phyloP scores from a whole-genome alignment of 2,329 filamentous ascomycete species.

The Cladosporium sp. region DNA sequence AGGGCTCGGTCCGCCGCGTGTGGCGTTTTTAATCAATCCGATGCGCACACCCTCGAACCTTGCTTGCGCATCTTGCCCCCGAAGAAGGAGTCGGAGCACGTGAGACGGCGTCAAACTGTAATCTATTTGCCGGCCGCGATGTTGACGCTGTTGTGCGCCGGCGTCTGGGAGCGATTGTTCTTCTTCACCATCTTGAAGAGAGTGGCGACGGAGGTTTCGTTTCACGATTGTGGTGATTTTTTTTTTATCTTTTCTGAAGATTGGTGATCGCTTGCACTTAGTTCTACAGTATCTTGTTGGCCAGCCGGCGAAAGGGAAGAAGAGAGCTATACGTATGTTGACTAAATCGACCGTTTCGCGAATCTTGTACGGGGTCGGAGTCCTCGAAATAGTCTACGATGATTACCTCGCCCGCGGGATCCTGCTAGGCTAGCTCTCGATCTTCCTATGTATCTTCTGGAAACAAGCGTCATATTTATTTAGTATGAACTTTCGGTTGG shows the following conservation, averaged over 20 bases:
- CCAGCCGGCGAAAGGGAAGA: neutral
- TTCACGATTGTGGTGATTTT: neutral
- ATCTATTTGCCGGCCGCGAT: conserved; percentile 2
- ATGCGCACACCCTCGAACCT: too few relatives aligned
- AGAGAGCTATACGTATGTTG: neutral
- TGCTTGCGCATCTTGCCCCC: neutral
- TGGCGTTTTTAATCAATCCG: neutral
- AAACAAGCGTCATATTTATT: neutral
- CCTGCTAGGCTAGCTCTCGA: neutral
- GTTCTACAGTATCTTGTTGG: neutral
- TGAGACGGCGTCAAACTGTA: conserved; percentile 1
- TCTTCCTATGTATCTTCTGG: neutral
- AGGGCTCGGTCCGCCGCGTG: neutral
- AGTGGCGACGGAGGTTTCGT: neutral
- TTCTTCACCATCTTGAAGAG: neutral
- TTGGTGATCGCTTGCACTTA: neutral
- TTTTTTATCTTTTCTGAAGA: neutral
- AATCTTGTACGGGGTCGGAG: neutral
- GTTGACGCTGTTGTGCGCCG: neutral
- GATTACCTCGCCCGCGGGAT: neutral
- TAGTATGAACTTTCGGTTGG: neutral
- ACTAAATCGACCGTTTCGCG: neutral
- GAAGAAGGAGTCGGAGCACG: neutral
- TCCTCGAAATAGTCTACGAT: neutral
- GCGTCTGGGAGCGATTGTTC: neutral